phyloP scores from a whole-genome alignment of 345 rosid genomes.

The Xanthoceras sorbifolium region DNA sequence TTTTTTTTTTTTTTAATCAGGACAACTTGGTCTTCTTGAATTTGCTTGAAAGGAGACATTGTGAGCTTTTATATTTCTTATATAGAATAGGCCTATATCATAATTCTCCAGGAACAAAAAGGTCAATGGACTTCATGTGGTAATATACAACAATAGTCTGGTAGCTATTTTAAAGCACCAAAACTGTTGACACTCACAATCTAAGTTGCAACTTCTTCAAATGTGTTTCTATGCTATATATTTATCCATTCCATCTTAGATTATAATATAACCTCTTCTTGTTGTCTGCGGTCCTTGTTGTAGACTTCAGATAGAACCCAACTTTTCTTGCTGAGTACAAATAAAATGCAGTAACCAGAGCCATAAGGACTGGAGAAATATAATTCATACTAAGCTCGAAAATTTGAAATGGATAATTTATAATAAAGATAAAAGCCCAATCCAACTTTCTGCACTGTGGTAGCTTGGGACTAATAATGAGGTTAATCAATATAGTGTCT shows the following conservation, averaged over 20 bases:
- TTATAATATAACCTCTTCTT: constrained; percentile 5
- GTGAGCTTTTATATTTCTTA: not conserved
- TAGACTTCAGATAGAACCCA: constrained; percentile 16
- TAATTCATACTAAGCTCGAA: not conserved
- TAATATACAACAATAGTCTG: not conserved
- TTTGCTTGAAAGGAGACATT: not conserved
- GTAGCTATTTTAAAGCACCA: not conserved
- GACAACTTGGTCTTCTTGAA: not conserved
- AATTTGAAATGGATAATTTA: not conserved
- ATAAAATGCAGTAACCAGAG: not conserved
- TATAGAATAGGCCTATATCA: not conserved
- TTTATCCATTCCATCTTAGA: constrained; percentile 6
- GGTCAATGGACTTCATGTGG: too few relatives aligned
- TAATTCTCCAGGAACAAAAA: not conserved
- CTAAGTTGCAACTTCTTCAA: not conserved
- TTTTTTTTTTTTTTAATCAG: too few relatives aligned
- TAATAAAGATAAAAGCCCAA: not conserved
- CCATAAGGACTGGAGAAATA: not conserved
- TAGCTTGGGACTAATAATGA: not conserved
- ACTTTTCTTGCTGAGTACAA: constrained; percentile 8
- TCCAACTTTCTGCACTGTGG: not conserved
- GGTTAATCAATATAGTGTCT: not conserved
- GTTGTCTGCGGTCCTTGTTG: not conserved
- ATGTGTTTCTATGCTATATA: not conserved
- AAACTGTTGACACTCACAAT: not conserved